Percentiles rank a stretch among this genome's conserved stretches.
Evolutionary conservation across 176 grass and related monocot genomes (phyloP).

Genomic region (Cymbopogon citratus): DNA sequence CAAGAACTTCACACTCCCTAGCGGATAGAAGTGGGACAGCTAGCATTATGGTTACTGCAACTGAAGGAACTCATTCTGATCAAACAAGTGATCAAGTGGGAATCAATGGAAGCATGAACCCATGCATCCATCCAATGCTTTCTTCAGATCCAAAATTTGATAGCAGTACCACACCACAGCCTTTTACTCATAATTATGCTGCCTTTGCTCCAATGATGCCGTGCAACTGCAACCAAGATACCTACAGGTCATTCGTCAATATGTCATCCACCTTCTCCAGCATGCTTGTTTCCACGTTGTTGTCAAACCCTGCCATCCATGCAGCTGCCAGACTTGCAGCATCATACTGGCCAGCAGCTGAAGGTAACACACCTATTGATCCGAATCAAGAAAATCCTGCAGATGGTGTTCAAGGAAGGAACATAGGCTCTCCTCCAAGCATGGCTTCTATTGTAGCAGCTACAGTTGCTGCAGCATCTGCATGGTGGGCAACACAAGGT

Average conservation of each 20-base stretch:
- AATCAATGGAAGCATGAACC: slow-evolving; percentile 27
- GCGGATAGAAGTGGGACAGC: slow-evolving; percentile 21
- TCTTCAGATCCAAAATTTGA: slow-evolving; percentile 32
- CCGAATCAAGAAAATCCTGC: slow-evolving; percentile 42
- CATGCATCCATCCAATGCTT: slow-evolving; percentile 36
- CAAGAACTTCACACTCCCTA: slow-evolving; percentile 21
- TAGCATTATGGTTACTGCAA: slow-evolving; percentile 14
- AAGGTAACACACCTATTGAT: slow-evolving; percentile 24
- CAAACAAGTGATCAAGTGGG: slow-evolving; percentile 34
- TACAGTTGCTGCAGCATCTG: slow-evolving; percentile 85
- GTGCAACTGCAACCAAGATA: slow-evolving; percentile 60
- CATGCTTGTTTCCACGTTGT: slow-evolving; percentile 71
- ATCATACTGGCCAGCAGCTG: slow-evolving; percentile 72
- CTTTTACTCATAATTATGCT: slow-evolving; percentile 47
- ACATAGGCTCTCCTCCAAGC: slow-evolving; percentile 39
- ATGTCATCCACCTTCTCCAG: slow-evolving; percentile 71
- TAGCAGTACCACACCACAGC: slow-evolving; percentile 17
- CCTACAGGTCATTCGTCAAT: slow-evolving; percentile 56
- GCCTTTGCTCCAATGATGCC: slow-evolving; percentile 44
- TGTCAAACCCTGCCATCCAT: slow-evolving; percentile 82
- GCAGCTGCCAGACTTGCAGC: slow-evolving; percentile 70
- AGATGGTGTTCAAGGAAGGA: slow-evolving; percentile 39
- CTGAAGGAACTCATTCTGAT: slow-evolving; percentile 29
- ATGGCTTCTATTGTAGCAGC: slow-evolving; percentile 65
- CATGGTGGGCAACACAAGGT: slow-evolving; percentile 95